Conservation (phyloP, 2,329 filamentous ascomycete genomes). For the Lachnellula subtilissima region DNA sequence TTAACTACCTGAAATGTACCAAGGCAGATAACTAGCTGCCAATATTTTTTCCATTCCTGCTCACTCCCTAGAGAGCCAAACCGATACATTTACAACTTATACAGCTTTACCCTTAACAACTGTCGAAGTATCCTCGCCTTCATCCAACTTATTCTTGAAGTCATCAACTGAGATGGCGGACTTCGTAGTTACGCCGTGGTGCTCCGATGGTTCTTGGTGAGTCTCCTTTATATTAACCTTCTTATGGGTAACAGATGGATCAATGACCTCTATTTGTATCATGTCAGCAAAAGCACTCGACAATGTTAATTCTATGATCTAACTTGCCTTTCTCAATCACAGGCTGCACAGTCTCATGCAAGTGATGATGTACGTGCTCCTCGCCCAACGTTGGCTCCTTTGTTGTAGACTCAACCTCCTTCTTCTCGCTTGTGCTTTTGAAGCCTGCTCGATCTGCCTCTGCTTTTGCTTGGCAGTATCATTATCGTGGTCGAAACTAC, state of each 20-base stretch:
- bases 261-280: slow-evolving; percentile 47
- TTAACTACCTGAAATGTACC: too few species aligned
- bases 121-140: background rate
- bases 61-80: too few species aligned
- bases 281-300: background rate
- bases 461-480: slow-evolving; percentile 40
- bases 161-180: slow-evolving; percentile 60
- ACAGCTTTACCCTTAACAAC: background rate
- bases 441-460: slow-evolving; percentile 49
- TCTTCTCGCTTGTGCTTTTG: slow-evolving; percentile 41
- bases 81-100: background rate
- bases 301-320: background rate
- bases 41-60: too few species aligned
- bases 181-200: slow-evolving; percentile 59
- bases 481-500: slow-evolving; percentile 53
- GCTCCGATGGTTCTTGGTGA: slow-evolving; percentile 59
- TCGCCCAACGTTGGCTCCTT: slow-evolving; percentile 47
- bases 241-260: slow-evolving; percentile 63
- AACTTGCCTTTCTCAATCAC: slow-evolving; percentile 52
- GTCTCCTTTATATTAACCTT: slow-evolving; percentile 66
- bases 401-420: slow-evolving; percentile 29
- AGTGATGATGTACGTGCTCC: slow-evolving; percentile 57
- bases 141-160: slow-evolving; percentile 40
- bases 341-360: slow-evolving; percentile 51
- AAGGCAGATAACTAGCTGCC: too few species aligned